Percentiles rank a stretch among this genome's conserved stretches.
These are phyloP conservation scores for Chalciporus piperatus DNA, from an alignment of 768 basidiomycete species.

Conservation along the genomic window DNA sequence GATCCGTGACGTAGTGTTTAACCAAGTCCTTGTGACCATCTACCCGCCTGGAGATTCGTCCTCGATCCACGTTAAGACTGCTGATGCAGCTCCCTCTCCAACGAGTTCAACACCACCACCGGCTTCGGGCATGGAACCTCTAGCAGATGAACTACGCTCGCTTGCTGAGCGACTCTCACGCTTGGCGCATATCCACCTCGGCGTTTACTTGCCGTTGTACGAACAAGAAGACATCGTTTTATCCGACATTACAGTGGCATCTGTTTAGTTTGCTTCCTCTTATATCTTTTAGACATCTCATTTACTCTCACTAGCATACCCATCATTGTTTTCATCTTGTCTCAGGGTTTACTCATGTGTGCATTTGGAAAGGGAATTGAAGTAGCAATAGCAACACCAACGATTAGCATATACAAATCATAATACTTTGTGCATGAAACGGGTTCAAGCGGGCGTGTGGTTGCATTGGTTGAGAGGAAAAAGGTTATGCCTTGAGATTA, in stretches of 20 bases:
- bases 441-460: too few relatives aligned
- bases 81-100: slow-evolving; percentile 10
- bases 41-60: slow-evolving; percentile 46
- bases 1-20: slow-evolving; percentile 62
- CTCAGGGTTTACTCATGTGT: slow-evolving; percentile 17
- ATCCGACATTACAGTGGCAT: slow-evolving; percentile 20
- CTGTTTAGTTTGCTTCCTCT: slow-evolving; percentile 13
- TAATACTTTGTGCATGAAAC: slow-evolving; percentile 21
- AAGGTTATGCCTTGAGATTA: slow-evolving; percentile 3
- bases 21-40: slow-evolving; percentile 51
- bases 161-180: slow-evolving; percentile 71
- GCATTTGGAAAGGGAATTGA: slow-evolving; percentile 27
- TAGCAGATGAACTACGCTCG: slow-evolving; percentile 61
- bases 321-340: slow-evolving; percentile 29
- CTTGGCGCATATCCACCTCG: slow-evolving; percentile 70
- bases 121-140: slow-evolving; percentile 66
- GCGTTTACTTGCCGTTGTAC: slow-evolving; percentile 76
- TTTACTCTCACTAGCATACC: slow-evolving; percentile 25
- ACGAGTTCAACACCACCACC: slow-evolving; percentile 15
- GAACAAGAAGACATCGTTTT: slow-evolving; percentile 51
- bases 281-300: slow-evolving; percentile 22
- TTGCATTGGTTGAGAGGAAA: neutral
- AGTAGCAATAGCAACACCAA: slow-evolving; percentile 27
- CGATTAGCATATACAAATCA: slow-evolving; percentile 27
- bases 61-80: slow-evolving; percentile 27